phyloP scores from a whole-genome alignment of 768 basidiomycete genomes.

The Amanita jacksonii region DNA sequence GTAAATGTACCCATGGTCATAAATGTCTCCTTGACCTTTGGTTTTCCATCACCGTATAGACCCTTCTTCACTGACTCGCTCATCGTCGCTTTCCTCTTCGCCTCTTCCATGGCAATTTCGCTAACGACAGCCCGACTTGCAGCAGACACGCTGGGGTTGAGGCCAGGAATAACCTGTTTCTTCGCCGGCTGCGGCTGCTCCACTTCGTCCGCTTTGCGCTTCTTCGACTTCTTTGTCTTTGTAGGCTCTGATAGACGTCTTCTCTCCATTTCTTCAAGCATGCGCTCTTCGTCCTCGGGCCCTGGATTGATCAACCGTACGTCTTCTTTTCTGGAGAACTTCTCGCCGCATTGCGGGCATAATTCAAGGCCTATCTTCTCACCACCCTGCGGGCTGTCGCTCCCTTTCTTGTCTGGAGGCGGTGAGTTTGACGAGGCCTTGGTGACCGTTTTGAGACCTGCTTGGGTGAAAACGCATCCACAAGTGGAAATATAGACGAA shows the following conservation, averaged over 20 bases:
- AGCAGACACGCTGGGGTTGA: conserved; percentile 44
- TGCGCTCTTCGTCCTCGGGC: conserved; percentile 50
- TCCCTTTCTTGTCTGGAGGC: conserved; percentile 22
- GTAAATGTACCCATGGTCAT: conserved; percentile 92
- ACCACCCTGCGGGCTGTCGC: conserved; percentile 17
- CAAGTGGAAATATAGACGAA: conserved; percentile 84
- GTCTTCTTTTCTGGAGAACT: conserved; percentile 50
- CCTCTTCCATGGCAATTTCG: conserved; percentile 73
- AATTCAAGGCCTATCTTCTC: conserved; percentile 32
- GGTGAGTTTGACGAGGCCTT: conserved; percentile 21
- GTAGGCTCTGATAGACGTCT: conserved; percentile 45
- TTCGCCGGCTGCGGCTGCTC: conserved; percentile 29
- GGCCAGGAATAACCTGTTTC: conserved; percentile 33
- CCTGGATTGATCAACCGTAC: conserved; percentile 61
- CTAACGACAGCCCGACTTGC: conserved; percentile 58
- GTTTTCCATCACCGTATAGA: conserved; percentile 55
- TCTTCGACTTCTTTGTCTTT: conserved; percentile 52
- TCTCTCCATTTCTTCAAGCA: conserved; percentile 47
- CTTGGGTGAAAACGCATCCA: conserved; percentile 87
- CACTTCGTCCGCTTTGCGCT: conserved; percentile 40
- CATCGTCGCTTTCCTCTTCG: conserved; percentile 76
- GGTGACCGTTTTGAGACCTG: conserved; percentile 64
- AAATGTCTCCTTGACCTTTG: conserved; percentile 68
- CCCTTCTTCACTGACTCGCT: conserved; percentile 81
- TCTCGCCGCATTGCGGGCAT: conserved; percentile 71